Base-by-base conservation (phyloP, 192 early-diverging fungal genomes). In the Rhizophagus clarus region DNA sequence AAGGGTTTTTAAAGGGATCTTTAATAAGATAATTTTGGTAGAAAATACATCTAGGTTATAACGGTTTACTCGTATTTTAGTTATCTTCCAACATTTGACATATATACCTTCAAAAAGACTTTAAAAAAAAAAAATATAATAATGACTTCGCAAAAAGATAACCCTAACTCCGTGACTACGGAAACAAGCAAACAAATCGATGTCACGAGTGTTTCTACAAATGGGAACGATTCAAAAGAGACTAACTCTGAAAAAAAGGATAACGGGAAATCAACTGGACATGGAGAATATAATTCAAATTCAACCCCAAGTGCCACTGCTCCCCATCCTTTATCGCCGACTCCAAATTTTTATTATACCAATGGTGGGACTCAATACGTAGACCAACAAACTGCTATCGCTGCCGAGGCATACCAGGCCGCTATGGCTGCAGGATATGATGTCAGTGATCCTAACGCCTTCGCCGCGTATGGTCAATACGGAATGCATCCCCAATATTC, bases 401-500 rank as follows among this genome's bases (percentile, higher is more conserved):
- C 79, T 49, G 74, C 74, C 4, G 80, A 77, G 10, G 79, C 80
- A 28, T 80, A 80, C 72, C 80, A 83, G 26, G 80, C 80, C 34
- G 71, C 79, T n/a, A 72, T 83, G 40, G 80, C 74, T n/a, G 79
- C 67, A 42, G 80, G 74, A 24, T 81, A 80, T 78, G 82, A 86
- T 34, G 81, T 79, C 10, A 81, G 69, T 40, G 81, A 82, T 61
- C 79, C 81, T 28, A 49, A 75, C 12, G 69, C 47, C 71, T 76
- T 37, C 32, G 47, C 63, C 42, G 81, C 79, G 26, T 81, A 74
- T 56, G 81, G 81, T 71, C 67, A 82, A 34, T 87, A 83, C 74
- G 82, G 84, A 42, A 70, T 87, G 42, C 81, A 82, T 67, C 85
- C 83, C 7, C 84, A 85, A 47, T 85, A 84, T 78, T 80, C 83